phyloP scores from a whole-genome alignment of 495 filamentous ascomycete genomes.

The Gamarada debralockiae region DNA sequence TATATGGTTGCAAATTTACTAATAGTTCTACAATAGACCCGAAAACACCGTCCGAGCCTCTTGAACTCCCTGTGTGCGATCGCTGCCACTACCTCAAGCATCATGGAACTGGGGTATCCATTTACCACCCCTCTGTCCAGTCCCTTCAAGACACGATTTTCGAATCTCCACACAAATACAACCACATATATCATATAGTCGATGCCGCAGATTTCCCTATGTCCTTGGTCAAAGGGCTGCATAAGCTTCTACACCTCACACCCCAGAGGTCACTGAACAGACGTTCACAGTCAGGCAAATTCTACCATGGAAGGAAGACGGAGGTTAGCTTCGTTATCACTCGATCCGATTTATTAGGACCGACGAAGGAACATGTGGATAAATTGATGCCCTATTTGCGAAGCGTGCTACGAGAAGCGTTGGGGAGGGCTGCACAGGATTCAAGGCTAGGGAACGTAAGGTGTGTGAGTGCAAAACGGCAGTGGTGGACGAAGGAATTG shows the following conservation, averaged over 20 bases:
- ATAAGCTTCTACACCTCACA: constrained; percentile 50
- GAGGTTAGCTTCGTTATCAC: constrained; percentile 90
- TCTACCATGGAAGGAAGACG: constrained; percentile 51
- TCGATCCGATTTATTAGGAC: constrained; percentile 78
- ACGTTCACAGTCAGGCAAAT: constrained; percentile 60
- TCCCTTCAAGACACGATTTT: constrained; percentile 77
- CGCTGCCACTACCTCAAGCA: constrained; percentile 81
- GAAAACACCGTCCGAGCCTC: background rate
- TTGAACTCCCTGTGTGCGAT: constrained; percentile 61
- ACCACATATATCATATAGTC: constrained; percentile 96
- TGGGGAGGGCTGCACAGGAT: constrained; percentile 56
- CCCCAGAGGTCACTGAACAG: constrained; percentile 74
- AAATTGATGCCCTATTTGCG: constrained; percentile 76
- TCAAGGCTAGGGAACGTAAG: constrained; percentile 76
- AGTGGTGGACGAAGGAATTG: constrained; percentile 84
- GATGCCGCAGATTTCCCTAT: constrained; percentile 97
- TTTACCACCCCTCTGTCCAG: constrained; percentile 71
- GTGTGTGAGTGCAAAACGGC: constrained; percentile 76
- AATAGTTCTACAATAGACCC: background rate
- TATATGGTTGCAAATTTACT: background rate
- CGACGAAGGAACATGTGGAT: constrained; percentile 75
- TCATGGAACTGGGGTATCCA: constrained; percentile 63
- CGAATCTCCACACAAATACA: constrained; percentile 79
- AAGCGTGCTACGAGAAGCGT: constrained; percentile 64
- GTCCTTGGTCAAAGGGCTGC: constrained; percentile 67